phyloP scores from a whole-genome alignment of 2,329 filamentous ascomycete genomes.

The Epichloe elymi region DNA sequence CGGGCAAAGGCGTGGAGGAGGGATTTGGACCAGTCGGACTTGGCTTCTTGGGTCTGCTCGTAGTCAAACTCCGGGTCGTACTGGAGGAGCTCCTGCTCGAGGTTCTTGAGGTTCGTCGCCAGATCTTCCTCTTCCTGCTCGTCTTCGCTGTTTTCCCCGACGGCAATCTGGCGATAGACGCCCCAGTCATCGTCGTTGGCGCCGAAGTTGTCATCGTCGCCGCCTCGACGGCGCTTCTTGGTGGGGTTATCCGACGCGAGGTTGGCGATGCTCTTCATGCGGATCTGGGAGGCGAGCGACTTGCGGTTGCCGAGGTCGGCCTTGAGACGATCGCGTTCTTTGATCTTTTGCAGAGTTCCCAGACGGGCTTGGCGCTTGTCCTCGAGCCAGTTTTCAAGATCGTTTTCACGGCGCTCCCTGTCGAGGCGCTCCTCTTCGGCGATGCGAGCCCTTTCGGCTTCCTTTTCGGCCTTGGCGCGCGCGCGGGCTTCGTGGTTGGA shows the following conservation, averaged over 20 bases:
- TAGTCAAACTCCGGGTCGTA: slow-evolving; percentile 86
- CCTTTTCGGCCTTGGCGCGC: slow-evolving; percentile 96
- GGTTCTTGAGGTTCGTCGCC: slow-evolving; percentile 52
- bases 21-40: slow-evolving; percentile 89
- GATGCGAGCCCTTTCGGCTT: slow-evolving; percentile 72
- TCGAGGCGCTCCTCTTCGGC: slow-evolving; percentile 78
- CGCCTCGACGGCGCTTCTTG: slow-evolving; percentile 74
- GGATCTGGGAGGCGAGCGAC: slow-evolving; percentile 86
- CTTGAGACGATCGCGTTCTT: slow-evolving; percentile 84
- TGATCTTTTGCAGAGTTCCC: slow-evolving; percentile 66
- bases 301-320: slow-evolving; percentile 94
- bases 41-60: slow-evolving; percentile 80
- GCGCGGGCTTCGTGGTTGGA: slow-evolving; percentile 82
- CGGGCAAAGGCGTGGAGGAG: slow-evolving; percentile 82
- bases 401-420: slow-evolving; percentile 66
- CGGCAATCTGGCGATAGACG: slow-evolving; percentile 85
- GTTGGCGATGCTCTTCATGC: slow-evolving; percentile 97
- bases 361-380: slow-evolving; percentile 64
- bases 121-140: slow-evolving; percentile 90
- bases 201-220: slow-evolving; percentile 91
- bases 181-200: slow-evolving; percentile 98
- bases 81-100: slow-evolving; percentile 75
- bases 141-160: slow-evolving; percentile 69
- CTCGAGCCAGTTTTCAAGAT: slow-evolving; percentile 77
- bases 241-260: slow-evolving; percentile 78